Base-by-base conservation (phyloP, 2,329 filamentous ascomycete genomes). In the Paraphaeosphaeria sporulosa region DNA sequence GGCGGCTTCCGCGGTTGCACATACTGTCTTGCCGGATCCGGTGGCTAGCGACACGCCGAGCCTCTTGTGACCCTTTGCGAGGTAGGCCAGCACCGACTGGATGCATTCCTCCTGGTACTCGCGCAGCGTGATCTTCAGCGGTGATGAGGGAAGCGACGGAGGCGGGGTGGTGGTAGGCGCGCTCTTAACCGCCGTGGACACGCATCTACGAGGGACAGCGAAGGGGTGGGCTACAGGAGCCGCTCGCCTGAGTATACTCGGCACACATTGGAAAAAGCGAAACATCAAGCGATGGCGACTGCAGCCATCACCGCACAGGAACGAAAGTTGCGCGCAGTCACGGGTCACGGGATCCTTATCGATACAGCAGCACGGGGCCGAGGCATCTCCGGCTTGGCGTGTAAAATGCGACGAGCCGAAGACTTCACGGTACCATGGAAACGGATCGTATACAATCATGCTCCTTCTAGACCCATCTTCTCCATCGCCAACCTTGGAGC, bases 41-140 rank as follows among this genome's bases (percentile, higher is more conserved):
- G 94, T 97, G 2, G 93, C 94, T 38, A 97, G 78, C 0, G 94
- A 97, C 5, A 97, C 86, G 0, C 93, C 93, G 1, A 97, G 80
- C 7, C 94, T 86, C 71, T 91, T 93, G 66, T 94, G 87, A 0
- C 93, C 93, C 36, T 86, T 79, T 2, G 85, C 76, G 0, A 96
- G 76, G 57, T 93, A 87, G 1, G 84, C 79, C 1, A 96, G 79
- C 3, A 97, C 91, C 0, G 93, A 89, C 71, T 91, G 87, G 62
- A 97, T 96, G 72, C 92, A 96, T 83, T 97, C 93, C 81, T 95
- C 89, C 75, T 97, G 94, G 72, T 97, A 97, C 68, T 90, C 84
- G 66, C 93, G 90, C 44, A 96, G 87, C 58, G 84, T 84, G 56
- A 94, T 81, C 43, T 76, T 73, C 15, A 71, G 64, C 36, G 72